These are phyloP conservation scores for Aureobasidium zeae DNA, from an alignment of 2,329 filamentous ascomycete genomes.

Conservation along the genomic window DNA sequence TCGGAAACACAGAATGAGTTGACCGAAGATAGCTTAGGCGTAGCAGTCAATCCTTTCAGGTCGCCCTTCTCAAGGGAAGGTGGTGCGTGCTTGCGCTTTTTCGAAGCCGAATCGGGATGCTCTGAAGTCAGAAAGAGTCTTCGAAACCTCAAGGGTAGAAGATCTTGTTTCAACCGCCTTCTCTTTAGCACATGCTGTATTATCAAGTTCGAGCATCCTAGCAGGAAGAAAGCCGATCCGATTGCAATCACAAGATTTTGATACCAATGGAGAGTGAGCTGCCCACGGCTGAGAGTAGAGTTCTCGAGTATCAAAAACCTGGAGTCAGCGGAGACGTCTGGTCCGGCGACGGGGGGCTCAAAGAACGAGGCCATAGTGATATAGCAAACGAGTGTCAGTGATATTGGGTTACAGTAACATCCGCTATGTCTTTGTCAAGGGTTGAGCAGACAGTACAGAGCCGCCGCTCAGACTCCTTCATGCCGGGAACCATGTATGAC, in stretches of 20 bases:
- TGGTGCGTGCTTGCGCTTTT: not conserved
- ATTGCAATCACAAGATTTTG: slow-evolving; percentile 16
- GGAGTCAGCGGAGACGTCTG: not conserved
- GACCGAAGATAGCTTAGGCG: not conserved
- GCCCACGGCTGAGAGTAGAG: slow-evolving; percentile 2
- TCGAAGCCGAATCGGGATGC: not conserved
- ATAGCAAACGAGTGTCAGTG: not conserved
- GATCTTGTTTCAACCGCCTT: slow-evolving; percentile 3
- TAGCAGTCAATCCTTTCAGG: not conserved
- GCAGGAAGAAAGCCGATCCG: slow-evolving; percentile 8
- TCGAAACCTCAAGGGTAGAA: slow-evolving; percentile 1
- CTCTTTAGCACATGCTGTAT: slow-evolving; percentile 10
- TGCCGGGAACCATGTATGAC: no score
- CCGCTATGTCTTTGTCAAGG: no score
- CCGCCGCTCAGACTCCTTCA: no score
- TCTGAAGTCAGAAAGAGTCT: slow-evolving; percentile 1
- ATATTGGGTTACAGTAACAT: no score
- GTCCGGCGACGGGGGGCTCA: slow-evolving; percentile 8
- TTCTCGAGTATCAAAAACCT: slow-evolving; percentile 16
- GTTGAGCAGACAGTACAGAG: no score
- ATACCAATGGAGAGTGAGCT: slow-evolving; percentile 17
- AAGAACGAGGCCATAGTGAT: slow-evolving; percentile 17
- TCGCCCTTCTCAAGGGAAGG: not conserved
- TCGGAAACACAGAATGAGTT: slow-evolving; percentile 13
- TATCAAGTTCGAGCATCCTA: slow-evolving; percentile 4